These are phyloP conservation scores for Aspergillus sp. DNA, from an alignment of 2,329 filamentous ascomycete genomes.

Conservation along the genomic window DNA sequence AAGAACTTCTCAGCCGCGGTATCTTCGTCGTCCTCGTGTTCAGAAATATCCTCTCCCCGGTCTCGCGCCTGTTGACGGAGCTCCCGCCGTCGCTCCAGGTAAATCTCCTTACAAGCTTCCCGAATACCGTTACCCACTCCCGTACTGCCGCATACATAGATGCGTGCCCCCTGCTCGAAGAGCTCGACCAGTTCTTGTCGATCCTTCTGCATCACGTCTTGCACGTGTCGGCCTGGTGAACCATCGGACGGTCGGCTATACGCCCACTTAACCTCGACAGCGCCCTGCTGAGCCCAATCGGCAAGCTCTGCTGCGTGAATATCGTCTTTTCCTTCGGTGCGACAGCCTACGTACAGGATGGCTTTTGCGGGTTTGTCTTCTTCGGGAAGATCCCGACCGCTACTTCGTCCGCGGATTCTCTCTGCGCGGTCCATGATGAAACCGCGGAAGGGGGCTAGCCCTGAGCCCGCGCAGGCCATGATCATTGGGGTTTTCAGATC, in stretches of 20 bases:
- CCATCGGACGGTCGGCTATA: constrained; percentile 46
- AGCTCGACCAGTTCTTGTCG: constrained; percentile 38
- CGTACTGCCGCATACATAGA: constrained; percentile 59
- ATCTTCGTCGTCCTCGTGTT: constrained; percentile 15
- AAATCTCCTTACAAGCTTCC: constrained; percentile 31
- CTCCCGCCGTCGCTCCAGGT: constrained; percentile 17
- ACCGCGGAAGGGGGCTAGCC: constrained; percentile 55
- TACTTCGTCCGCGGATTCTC: constrained; percentile 18
- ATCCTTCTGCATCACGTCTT: constrained; percentile 45
- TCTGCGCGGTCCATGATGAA: constrained; percentile 55
- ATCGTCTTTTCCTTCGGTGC: constrained; percentile 26
- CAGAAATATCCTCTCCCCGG: constrained; percentile 27
- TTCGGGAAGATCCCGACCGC: constrained; percentile 6
- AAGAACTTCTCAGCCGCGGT: constrained; percentile 22
- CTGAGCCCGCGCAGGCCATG: constrained; percentile 39
- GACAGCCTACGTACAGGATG: constrained; percentile 30
- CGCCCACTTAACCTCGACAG: constrained; percentile 53
- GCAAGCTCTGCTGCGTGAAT: constrained; percentile 29
- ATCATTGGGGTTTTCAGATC: constrained; percentile 31
- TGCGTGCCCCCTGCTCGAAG: constrained; percentile 44
- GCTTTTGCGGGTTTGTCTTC: constrained; percentile 22
- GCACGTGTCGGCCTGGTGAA: constrained; percentile 46
- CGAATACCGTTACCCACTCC: constrained; percentile 44
- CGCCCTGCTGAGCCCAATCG: constrained; percentile 54
- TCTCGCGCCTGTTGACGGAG: constrained; percentile 29